Base-by-base conservation (phyloP, 2,329 filamentous ascomycete genomes). In the Fusarium sp. region DNA sequence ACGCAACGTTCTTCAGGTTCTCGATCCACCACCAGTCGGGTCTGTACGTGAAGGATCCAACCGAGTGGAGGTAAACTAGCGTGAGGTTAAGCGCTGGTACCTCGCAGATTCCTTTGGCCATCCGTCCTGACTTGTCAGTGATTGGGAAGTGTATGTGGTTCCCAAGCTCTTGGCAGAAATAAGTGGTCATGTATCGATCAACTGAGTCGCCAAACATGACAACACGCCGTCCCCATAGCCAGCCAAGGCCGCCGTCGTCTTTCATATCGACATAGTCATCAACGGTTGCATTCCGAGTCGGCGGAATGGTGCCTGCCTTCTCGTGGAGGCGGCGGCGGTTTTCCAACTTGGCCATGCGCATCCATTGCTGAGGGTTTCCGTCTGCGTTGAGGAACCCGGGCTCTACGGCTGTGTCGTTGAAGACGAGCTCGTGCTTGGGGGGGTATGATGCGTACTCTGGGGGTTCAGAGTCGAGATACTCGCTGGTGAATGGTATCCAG, bases 391-490 rank as follows among this genome's bases (percentile, higher is more conserved):
- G 58, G 3, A 51, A 63, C 7, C 60, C 58, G 6, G 50, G 25
- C 3, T 63, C 62, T 9, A 63, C 71, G 2, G 79, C 72, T 0
- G 87, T 89, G 19, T 89, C 89, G 65, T 92, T 92, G 7, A 87
- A 88, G 73, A 92, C 91, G 15, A 91, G 85, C 1, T 85, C 76
- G 4, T 61, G 47, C 5, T 41, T 43, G 0, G 66, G 57, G 23
- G 77, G 73, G 4, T 76, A 60, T 8, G 74, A 66, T 6, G 89
- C 71, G 1, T 78, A 68, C 5, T 78, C 67, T 0, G 82, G 83
- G 0, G 77, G 72, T 2, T 79, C 71, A 4, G 89, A 85, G 57
- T 92, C 88, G 0, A 84, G 80, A 61, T 91, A 93, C 3, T 53
- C 58, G 8, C 60, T 37, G 0, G 54, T 60, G 44, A 60, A 65